Conservation (phyloP, 129 eudicot species). For the Scalesia atractyloides region DNA sequence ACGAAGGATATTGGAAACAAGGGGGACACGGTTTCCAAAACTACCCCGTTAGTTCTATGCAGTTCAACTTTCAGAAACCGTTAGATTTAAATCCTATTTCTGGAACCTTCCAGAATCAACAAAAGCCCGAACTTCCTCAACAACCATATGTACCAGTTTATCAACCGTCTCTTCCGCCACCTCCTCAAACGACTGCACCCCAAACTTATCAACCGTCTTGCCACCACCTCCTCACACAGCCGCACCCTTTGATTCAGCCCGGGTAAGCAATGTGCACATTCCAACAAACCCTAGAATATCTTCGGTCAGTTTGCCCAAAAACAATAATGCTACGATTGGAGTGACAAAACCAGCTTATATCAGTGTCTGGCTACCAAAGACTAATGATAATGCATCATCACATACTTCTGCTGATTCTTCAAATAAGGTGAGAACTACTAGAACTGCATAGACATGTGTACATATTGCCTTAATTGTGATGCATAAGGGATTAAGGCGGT, state of each 20-base stretch:
- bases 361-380: conserved; percentile 60
- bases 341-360: conserved; percentile 77
- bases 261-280: conserved; percentile 74
- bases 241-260: conserved; percentile 50
- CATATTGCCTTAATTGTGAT: neutral
- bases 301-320: conserved; percentile 43
- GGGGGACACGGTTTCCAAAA: conserved; percentile 54
- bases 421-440: conserved; percentile 56
- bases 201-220: conserved; percentile 49
- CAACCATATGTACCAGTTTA: conserved; percentile 40
- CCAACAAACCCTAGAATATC: conserved; percentile 94
- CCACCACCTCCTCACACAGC: conserved; percentile 44
- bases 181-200: conserved; percentile 40
- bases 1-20: conserved; percentile 85
- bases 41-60: conserved; percentile 42
- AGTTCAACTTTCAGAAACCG: conserved; percentile 51
- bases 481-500: no score
- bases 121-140: conserved; percentile 45
- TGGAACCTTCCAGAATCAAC: conserved; percentile 60
- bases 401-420: conserved; percentile 58
- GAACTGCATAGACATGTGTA: neutral
- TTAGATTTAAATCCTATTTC: conserved; percentile 43
- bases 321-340: conserved; percentile 44
- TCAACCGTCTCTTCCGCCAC: no score
- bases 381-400: conserved; percentile 45